Conservation (phyloP, 371 early-diverging fungal species). For the Choanephora cucurbitarum region DNA sequence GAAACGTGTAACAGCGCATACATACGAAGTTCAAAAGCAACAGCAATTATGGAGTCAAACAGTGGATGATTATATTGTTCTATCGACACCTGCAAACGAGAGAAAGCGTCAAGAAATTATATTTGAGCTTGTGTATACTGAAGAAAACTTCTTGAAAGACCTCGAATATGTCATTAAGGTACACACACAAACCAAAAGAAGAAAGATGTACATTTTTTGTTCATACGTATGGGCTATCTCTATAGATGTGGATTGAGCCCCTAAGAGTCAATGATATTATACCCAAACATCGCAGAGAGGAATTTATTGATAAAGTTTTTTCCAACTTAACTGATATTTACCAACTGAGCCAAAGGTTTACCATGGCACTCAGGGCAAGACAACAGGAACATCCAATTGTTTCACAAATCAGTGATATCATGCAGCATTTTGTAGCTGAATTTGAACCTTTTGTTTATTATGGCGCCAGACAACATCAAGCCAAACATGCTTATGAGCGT, state of each 20-base stretch:
- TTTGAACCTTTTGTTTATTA: slow-evolving; percentile 86
- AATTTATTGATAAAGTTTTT: slow-evolving; percentile 81
- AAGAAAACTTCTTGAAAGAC: slow-evolving; percentile 84
- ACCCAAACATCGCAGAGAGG: slow-evolving; percentile 54
- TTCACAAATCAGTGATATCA: slow-evolving; percentile 84
- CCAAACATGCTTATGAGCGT: slow-evolving; percentile 48
- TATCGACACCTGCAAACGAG: slow-evolving; percentile 72
- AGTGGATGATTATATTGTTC: slow-evolving; percentile 69
- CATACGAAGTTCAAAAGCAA: slow-evolving; percentile 20
- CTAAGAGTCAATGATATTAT: slow-evolving; percentile 69
- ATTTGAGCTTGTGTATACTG: slow-evolving; percentile 87
- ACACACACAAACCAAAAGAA: background rate
- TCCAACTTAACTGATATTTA: slow-evolving; percentile 77
- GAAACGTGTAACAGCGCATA: slow-evolving; percentile 24
- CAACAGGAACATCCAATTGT: slow-evolving; percentile 80
- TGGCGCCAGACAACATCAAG: slow-evolving; percentile 84
- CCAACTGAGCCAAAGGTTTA: slow-evolving; percentile 69
- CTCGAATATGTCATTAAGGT: slow-evolving; percentile 33
- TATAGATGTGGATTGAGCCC: slow-evolving; percentile 79
- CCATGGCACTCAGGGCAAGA: slow-evolving; percentile 66
- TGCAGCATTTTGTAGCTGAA: slow-evolving; percentile 65
- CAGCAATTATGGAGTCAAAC: slow-evolving; percentile 58
- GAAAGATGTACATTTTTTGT: no score
- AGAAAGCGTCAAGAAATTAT: slow-evolving; percentile 85
- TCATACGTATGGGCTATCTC: background rate